Percentiles rank a stretch among this genome's conserved stretches.
Evolutionary conservation across 345 rosid species (phyloP).

Genomic region (Cardamine chenopodiifolia): DNA sequence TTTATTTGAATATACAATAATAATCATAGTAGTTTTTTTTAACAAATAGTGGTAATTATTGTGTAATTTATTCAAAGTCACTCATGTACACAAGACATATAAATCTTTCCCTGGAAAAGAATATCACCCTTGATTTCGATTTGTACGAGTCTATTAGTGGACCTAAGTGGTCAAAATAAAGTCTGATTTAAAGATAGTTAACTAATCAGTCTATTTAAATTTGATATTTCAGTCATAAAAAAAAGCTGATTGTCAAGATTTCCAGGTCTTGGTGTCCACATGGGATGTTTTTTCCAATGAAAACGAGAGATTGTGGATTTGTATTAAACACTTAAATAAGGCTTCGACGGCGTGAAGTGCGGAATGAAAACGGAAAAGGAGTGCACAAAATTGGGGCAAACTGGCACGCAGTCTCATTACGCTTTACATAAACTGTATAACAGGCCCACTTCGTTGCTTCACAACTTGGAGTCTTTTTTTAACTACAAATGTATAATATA

Average conservation of each 20-base stretch:
- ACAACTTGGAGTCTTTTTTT: neutral
- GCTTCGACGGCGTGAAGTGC: slow-evolving; percentile 54
- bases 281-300: neutral
- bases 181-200: slow-evolving; percentile 11
- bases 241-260: slow-evolving; percentile 23
- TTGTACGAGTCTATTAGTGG: slow-evolving; percentile 19
- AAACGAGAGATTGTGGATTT: slow-evolving; percentile 14
- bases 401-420: slow-evolving; percentile 37
- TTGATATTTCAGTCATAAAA: neutral
- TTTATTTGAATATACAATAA: neutral
- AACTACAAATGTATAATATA: neutral
- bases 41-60: neutral
- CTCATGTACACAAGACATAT: neutral
- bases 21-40: neutral
- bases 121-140: neutral
- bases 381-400: neutral
- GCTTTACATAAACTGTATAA: slow-evolving; percentile 26
- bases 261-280: slow-evolving; percentile 22
- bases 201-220: neutral
- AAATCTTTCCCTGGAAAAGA: neutral
- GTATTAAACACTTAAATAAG: slow-evolving; percentile 12
- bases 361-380: slow-evolving; percentile 36
- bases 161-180: slow-evolving; percentile 30
- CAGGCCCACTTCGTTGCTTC: slow-evolving; percentile 16
- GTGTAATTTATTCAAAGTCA: neutral